Evolutionary conservation across 352 stramenopile species (phyloP).

Genomic region (Pythium aristosporum): DNA sequence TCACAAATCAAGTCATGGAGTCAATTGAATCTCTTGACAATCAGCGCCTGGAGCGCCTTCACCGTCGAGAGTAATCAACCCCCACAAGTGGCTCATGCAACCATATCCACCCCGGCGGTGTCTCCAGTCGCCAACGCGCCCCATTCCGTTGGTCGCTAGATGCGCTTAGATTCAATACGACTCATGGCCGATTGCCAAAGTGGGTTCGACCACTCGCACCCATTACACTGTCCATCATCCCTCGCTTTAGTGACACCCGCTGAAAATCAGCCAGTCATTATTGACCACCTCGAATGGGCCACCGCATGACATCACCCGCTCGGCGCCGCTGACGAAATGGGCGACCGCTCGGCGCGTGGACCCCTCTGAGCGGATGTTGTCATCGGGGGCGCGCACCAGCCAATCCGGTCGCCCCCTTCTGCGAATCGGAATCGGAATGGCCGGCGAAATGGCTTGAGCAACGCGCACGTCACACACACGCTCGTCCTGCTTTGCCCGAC

Average conservation of each 20-base stretch:
- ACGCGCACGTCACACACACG: slow-evolving; percentile 16
- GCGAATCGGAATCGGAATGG: not conserved
- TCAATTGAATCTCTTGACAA: too few species aligned
- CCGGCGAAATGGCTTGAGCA: slow-evolving; percentile 1
- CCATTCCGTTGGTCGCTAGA: too few species aligned
- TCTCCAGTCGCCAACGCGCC: too few species aligned
- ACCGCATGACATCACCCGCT: slow-evolving; percentile 52
- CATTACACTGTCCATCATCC: not conserved
- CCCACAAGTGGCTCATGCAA: too few species aligned
- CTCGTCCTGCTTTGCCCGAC: not conserved
- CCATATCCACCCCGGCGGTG: too few species aligned
- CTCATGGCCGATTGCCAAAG: too few species aligned
- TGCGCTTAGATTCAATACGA: too few species aligned
- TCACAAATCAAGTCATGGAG: too few species aligned
- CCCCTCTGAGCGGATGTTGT: slow-evolving; percentile 11
- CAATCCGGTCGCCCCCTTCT: slow-evolving; percentile 9
- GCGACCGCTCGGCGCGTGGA: not conserved
- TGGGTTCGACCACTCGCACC: too few species aligned
- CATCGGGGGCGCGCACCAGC: slow-evolving; percentile 6
- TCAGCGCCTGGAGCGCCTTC: too few species aligned
- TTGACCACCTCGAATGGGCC: slow-evolving; percentile 7
- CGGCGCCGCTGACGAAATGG: slow-evolving; percentile 35
- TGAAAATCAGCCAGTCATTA: slow-evolving; percentile 17
- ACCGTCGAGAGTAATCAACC: too few species aligned
- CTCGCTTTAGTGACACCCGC: slow-evolving; percentile 4